phyloP scores from a whole-genome alignment of 1,284 basidiomycete genomes.

The Wallemia mellicola region DNA sequence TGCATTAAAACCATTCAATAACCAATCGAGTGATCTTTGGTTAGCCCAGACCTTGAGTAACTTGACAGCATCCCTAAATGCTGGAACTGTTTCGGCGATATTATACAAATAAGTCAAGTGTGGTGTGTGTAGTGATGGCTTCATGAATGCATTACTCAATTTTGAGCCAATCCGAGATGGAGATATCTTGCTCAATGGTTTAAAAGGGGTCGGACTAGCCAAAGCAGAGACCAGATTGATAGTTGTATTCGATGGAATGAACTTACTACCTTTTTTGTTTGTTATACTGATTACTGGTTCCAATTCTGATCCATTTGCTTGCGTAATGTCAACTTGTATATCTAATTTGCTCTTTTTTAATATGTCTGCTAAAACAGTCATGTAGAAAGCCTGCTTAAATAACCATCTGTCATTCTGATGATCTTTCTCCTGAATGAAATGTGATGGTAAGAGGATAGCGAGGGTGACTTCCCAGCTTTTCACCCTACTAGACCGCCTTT shows the following conservation, averaged over 20 bases:
- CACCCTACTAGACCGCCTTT: constrained; percentile 24
- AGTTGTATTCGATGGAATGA: constrained; percentile 19
- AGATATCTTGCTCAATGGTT: constrained; percentile 2
- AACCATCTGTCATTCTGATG: constrained; percentile 69
- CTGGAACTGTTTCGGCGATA: constrained; percentile 29
- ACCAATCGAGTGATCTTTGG: constrained; percentile 38
- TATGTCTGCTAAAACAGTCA: constrained; percentile 44
- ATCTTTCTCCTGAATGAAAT: constrained; percentile 78
- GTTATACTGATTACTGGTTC: constrained; percentile 33
- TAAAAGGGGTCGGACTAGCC: constrained; percentile 19
- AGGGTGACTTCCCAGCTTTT: constrained; percentile 44
- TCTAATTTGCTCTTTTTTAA: constrained; percentile 21
- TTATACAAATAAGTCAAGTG: constrained; percentile 39
- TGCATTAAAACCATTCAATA: constrained; percentile 3
- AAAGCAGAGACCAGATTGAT: constrained; percentile 45
- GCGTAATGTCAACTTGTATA: constrained; percentile 31
- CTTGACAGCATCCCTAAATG: constrained; percentile 42
- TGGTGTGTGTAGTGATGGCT: constrained; percentile 30
- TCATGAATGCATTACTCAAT: constrained; percentile 31
- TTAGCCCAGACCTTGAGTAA: constrained; percentile 71
- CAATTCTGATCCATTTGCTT: constrained; percentile 31
- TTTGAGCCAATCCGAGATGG: constrained; percentile 10
- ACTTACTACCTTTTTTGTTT: constrained; percentile 22
- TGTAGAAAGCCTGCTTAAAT: constrained; percentile 72
- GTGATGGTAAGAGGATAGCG: constrained; percentile 59